phyloP scores from a whole-genome alignment of 805 yeast species.

The Myxozyma udenii region DNA sequence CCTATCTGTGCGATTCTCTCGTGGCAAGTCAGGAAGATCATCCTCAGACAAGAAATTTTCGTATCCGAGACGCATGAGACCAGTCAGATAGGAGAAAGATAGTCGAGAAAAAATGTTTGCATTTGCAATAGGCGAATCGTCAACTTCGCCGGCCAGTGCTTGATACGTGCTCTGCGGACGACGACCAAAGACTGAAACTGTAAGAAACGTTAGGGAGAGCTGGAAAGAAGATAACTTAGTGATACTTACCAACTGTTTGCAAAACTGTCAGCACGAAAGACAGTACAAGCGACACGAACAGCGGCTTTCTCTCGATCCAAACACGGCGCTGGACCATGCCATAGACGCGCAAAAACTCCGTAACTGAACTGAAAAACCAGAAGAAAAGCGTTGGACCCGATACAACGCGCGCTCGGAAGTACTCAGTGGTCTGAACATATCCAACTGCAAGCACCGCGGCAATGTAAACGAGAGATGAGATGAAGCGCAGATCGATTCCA shows the following conservation, averaged over 20 bases:
- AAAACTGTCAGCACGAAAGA: conserved; percentile 7
- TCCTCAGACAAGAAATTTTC: conserved; percentile 46
- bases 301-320: neutral
- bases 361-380: conserved; percentile 58
- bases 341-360: conserved; percentile 15
- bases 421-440: conserved; percentile 64
- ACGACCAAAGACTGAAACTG: conserved; percentile 34
- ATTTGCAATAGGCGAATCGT: conserved; percentile 40
- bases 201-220: neutral
- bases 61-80: conserved; percentile 75
- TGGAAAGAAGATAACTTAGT: neutral
- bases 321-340: conserved; percentile 18
- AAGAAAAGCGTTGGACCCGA: conserved; percentile 64
- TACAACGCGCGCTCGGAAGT: conserved; percentile 60
- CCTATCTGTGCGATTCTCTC: conserved; percentile 50
- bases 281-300: conserved; percentile 5
- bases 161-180: conserved; percentile 38
- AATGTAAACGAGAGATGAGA: conserved; percentile 42
- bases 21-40: conserved; percentile 80
- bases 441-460: conserved; percentile 45
- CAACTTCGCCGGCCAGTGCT: conserved; percentile 37
- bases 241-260: conserved; percentile 8
- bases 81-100: conserved; percentile 88
- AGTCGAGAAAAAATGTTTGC: conserved; percentile 72
- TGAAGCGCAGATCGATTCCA: conserved; percentile 32